Conservation (phyloP, 805 yeast genomes). For the Blastobotrys americana region DNA sequence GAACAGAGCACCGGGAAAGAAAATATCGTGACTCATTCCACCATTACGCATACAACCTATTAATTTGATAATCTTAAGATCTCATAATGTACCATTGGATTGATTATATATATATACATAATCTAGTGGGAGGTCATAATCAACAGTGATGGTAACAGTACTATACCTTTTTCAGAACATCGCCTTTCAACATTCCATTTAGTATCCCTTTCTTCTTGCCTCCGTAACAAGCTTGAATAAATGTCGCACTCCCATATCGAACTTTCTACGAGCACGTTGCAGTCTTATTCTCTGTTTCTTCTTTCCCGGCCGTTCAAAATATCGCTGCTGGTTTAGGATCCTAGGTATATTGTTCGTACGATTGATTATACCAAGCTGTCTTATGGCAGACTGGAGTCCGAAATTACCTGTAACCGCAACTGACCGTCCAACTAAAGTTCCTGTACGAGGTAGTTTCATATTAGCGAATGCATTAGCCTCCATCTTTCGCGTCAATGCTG, state of each 20-base stretch:
- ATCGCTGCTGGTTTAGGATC: constrained; percentile 24
- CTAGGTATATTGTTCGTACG: constrained; percentile 24
- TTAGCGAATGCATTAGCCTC: constrained; percentile 11
- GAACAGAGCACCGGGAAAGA: neutral
- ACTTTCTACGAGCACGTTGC: constrained; percentile 27
- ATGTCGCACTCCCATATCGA: constrained; percentile 29
- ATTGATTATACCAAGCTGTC: constrained; percentile 25
- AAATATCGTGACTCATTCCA: neutral
- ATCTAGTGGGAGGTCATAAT: no score
- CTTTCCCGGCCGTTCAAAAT: constrained; percentile 32
- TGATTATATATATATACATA: no score
- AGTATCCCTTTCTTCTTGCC: constrained; percentile 28
- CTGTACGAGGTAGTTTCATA: constrained; percentile 26
- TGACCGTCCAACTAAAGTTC: constrained; percentile 29
- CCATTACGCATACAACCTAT: neutral
- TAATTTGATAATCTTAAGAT: neutral
- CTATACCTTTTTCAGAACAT: no score
- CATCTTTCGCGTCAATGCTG: constrained; percentile 7
- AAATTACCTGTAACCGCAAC: constrained; percentile 22
- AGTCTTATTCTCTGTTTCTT: constrained; percentile 25
- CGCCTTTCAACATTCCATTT: constrained; percentile 5
- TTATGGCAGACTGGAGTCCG: constrained; percentile 21
- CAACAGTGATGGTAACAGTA: no score
- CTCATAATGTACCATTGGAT: neutral
- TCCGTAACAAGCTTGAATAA: constrained; percentile 30